Conservation (phyloP, 441 rosid genomes). For the Aleurites moluccanus region DNA sequence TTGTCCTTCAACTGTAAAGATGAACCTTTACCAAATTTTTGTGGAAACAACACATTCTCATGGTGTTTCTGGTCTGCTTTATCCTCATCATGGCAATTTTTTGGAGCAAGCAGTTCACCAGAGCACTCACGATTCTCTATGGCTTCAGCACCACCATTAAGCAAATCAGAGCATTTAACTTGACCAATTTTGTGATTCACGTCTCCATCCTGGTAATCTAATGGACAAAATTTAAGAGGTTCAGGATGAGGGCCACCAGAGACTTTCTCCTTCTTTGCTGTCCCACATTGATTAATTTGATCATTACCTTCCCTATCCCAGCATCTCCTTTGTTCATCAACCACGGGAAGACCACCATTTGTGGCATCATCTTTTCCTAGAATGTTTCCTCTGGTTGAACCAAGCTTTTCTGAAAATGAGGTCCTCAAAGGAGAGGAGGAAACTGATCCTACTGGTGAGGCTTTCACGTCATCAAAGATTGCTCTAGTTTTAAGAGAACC, state of each 20-base stretch:
- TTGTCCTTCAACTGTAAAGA: conserved; percentile 24
- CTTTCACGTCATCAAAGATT: conserved; percentile 46
- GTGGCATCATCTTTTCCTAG: conserved; percentile 31
- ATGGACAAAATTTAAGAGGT: conserved; percentile 17
- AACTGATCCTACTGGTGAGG: conserved; percentile 76
- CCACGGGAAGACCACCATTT: conserved; percentile 30
- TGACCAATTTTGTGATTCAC: conserved; percentile 16
- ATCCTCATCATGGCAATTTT: conserved; percentile 17
- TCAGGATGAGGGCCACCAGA: conserved; percentile 23
- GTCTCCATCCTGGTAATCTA: conserved; percentile 23
- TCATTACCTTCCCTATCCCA: conserved; percentile 31
- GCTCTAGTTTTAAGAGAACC: conserved; percentile 48
- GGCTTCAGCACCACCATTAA: conserved; percentile 23
- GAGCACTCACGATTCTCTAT: conserved; percentile 7
- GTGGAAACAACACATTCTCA: conserved; percentile 18
- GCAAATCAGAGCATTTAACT: conserved; percentile 27
- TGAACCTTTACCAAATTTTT: conserved; percentile 25
- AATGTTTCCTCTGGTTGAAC: conserved; percentile 32
- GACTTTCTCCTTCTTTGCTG: conserved; percentile 28
- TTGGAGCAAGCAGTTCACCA: conserved; percentile 17
- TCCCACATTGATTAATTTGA: conserved; percentile 26
- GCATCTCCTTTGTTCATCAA: conserved; percentile 27
- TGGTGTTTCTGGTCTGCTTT: conserved; percentile 11
- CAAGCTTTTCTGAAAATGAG: conserved; percentile 37
- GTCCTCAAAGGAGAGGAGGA: conserved; percentile 68